Conservation (phyloP, 345 rosid species). For the Barbarea vulgaris region DNA sequence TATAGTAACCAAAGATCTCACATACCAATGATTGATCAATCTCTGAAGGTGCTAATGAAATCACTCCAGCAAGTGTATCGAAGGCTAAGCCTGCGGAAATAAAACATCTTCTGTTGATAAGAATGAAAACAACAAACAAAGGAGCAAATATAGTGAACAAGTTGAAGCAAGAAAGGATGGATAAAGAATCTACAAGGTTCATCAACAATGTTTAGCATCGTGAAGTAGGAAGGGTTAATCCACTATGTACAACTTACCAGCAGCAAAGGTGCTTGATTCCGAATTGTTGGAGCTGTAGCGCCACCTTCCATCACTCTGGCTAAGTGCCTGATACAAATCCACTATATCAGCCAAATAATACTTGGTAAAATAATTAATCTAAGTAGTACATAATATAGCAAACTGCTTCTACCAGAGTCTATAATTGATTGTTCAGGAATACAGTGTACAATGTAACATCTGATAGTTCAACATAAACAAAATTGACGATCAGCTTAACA, state of each 20-base stretch:
- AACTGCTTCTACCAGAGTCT: neutral
- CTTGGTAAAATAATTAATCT: neutral
- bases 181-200: neutral
- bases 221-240: conserved; percentile 7
- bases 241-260: conserved; percentile 55
- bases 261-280: conserved; percentile 85
- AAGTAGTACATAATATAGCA: conserved; percentile 5
- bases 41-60: conserved; percentile 77
- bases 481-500: conserved; percentile 17
- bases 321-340: conserved; percentile 64
- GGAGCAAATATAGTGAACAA: conserved; percentile 11
- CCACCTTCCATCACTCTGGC: conserved; percentile 98
- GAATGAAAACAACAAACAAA: neutral
- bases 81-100: conserved; percentile 73
- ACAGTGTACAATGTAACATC: conserved; percentile 24
- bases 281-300: conserved; percentile 77
- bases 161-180: neutral
- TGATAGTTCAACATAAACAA: conserved; percentile 1
- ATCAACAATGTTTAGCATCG: neutral
- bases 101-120: neutral
- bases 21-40: conserved; percentile 80
- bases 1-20: conserved; percentile 23
- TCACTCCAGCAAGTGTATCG: conserved; percentile 83
- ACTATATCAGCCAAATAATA: conserved; percentile 27
- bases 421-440: neutral